These are phyloP conservation scores for Ascodesmis nigricans DNA, from an alignment of 495 filamentous ascomycete species.

Conservation along the genomic window DNA sequence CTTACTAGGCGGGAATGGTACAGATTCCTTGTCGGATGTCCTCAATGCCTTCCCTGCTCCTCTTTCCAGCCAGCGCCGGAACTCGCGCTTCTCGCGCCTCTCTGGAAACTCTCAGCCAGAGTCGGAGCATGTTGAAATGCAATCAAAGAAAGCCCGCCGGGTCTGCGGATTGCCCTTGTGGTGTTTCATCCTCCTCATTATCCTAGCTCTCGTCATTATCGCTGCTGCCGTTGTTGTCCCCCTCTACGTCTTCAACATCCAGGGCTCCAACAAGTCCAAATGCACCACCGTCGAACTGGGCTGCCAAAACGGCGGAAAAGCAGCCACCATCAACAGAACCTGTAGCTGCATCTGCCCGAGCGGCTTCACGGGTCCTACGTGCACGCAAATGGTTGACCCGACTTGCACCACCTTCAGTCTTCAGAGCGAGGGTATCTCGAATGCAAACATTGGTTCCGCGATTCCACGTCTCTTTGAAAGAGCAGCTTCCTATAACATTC, in stretches of 20 bases:
- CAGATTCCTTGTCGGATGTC: constrained; percentile 63
- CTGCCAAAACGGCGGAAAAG: constrained; percentile 67
- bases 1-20: too few species aligned
- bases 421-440: constrained; percentile 26
- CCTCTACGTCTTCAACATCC: constrained; percentile 56
- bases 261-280: constrained; percentile 29
- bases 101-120: too few species aligned
- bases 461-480: constrained; percentile 49
- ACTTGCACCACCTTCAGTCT: constrained; percentile 50
- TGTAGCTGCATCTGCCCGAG: constrained; percentile 78
- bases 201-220: constrained; percentile 51
- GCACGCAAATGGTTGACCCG: constrained; percentile 34
- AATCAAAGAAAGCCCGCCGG: constrained; percentile 20
- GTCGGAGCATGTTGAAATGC: too few species aligned
- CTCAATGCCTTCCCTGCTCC: constrained; percentile 81
- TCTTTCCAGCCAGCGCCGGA: constrained; percentile 29
- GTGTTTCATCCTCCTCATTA: constrained; percentile 47
- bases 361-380: constrained; percentile 62
- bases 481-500: constrained; percentile 51
- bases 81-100: constrained; percentile 26
- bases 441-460: constrained; percentile 59
- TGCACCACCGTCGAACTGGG: constrained; percentile 20
- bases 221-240: constrained; percentile 77
- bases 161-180: constrained; percentile 70
- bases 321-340: constrained; percentile 35